These are phyloP conservation scores for Cotoneaster glaucophyllus DNA, from an alignment of 306 rosid species.

Conservation along the genomic window DNA sequence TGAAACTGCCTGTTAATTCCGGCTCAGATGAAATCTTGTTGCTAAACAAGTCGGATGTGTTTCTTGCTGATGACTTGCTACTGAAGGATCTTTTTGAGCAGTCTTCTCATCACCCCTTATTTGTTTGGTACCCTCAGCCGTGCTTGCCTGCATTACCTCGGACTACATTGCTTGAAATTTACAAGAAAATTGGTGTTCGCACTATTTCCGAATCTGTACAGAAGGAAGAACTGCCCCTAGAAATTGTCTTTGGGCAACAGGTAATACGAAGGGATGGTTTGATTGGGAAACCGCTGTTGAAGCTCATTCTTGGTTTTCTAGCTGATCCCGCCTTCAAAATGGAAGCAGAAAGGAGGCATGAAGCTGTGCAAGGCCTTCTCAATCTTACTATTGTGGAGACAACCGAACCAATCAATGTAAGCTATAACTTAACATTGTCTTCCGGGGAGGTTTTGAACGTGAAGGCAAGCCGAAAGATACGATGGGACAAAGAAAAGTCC, in stretches of 20 bases:
- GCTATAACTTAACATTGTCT: slow-evolving; percentile 40
- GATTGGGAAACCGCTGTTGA: slow-evolving; percentile 34
- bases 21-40: slow-evolving; percentile 27
- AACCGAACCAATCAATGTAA: slow-evolving; percentile 29
- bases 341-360: slow-evolving; percentile 43
- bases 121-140: slow-evolving; percentile 62
- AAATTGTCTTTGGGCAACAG: slow-evolving; percentile 1
- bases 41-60: slow-evolving; percentile 36
- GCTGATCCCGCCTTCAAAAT: slow-evolving; percentile 40
- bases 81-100: slow-evolving; percentile 50
- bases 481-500: slow-evolving; percentile 34
- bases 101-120: slow-evolving; percentile 26
- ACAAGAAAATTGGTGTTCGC: slow-evolving; percentile 47
- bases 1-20: slow-evolving; percentile 46
- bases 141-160: slow-evolving; percentile 28
- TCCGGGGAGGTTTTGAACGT: slow-evolving; percentile 27
- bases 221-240: slow-evolving; percentile 28
- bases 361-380: slow-evolving; percentile 43
- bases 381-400: slow-evolving; percentile 31
- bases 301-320: slow-evolving; percentile 57
- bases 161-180: slow-evolving; percentile 33
- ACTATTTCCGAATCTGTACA: slow-evolving; percentile 47
- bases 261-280: slow-evolving; percentile 18
- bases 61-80: slow-evolving; percentile 57
- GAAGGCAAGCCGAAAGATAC: slow-evolving; percentile 28